Base-by-base conservation (phyloP, 2,329 filamentous ascomycete species). In the Cladosporium velox region DNA sequence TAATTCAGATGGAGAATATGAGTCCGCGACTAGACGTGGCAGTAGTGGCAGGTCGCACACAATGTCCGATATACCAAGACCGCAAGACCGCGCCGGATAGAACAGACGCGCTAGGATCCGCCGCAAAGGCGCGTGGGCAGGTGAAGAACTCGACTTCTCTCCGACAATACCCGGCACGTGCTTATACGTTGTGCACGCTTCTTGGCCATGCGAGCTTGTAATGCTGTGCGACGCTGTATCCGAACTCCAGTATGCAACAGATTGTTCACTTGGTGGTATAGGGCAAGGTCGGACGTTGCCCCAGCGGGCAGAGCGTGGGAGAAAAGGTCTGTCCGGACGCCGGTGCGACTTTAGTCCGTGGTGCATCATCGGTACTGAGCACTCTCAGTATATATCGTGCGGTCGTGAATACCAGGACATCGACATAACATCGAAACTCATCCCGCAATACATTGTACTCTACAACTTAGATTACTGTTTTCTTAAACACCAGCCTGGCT, bases 51-150 rank as follows among this genome's bases (percentile, higher is more conserved):
- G 12, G 18, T 58, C 55, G 55, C 55, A 47, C 55, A 59, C 54
- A n/a, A 24, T 64, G 15, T 30, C 51, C 24, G 35, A 21, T 64
- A 64, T 49, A 64, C 61, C 61, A 64, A 64, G 61, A 64, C 52
- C 47, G 61, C 55, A 30, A 30, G 28, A 30, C 28, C 28, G 60
- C 55, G 26, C 41, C 38, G 60, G 61, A 47, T 64, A 30, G 14
- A n/a, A 55, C 18, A 57, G 35, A 57, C 61, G 61, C 61, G 61
- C 51, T 64, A 64, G 47, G 61, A 32, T 64, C 61, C 51, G 32
- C 61, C 24, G n/a, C 32, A n/a, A 64, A 18, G 30, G 38, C 61
- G 49, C 61, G 51, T 44, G 51, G 35, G 49, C 38, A 34, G 51
- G 10, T 38, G 21, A 57, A 28, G 30, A 63, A 24, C 14, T 21